A percentile compares a stretch with the other conserved stretches of the same genome.
Evolutionary conservation across 2,329 filamentous ascomycete genomes (phyloP).

Genomic region (Amylocarpus encephaloides): DNA sequence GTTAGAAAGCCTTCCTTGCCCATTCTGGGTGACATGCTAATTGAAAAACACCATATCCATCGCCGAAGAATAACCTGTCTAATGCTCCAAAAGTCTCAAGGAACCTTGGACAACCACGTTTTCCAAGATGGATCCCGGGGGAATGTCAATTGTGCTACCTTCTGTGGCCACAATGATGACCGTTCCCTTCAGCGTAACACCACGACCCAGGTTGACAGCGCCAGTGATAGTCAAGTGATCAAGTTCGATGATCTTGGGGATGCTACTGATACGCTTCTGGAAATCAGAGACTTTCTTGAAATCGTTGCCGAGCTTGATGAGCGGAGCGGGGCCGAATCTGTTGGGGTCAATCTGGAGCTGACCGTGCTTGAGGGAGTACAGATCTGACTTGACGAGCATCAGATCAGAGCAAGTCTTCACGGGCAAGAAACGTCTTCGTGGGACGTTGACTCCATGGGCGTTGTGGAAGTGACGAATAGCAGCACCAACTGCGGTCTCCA

Average conservation of each 20-base stretch:
- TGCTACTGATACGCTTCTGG: slow-evolving; percentile 79
- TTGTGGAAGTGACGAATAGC: slow-evolving; percentile 99
- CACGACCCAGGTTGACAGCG: slow-evolving; percentile 91
- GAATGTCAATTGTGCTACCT: slow-evolving; percentile 95
- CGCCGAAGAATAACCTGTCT: slow-evolving; percentile 26
- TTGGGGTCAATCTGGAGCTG: slow-evolving; percentile 95
- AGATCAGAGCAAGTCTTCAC: slow-evolving; percentile 99
- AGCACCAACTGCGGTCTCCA: slow-evolving; percentile 96
- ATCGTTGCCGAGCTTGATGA: slow-evolving; percentile 98
- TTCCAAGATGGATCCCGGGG: slow-evolving; percentile 92
- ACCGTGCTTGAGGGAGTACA: slow-evolving; percentile 98
- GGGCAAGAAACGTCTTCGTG: slow-evolving; percentile 93
- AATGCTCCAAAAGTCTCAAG: slow-evolving; percentile 67
- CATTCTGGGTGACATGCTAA: slow-evolving; percentile 3
- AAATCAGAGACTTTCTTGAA: slow-evolving; percentile 99
- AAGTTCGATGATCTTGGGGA: slow-evolving; percentile 85
- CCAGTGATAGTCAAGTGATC: slow-evolving; percentile 97
- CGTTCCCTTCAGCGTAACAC: slow-evolving; percentile 93
- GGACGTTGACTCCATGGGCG: slow-evolving; percentile 97
- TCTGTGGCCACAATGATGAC: slow-evolving; percentile 99
- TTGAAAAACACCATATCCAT: slow-evolving; percentile 3
- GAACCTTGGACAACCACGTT: slow-evolving; percentile 99
- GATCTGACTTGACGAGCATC: slow-evolving; percentile 98
- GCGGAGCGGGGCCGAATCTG: slow-evolving; percentile 90
- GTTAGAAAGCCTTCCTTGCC: slow-evolving; percentile 3